Conservation (phyloP, 2,329 filamentous ascomycete species). For the Botrytis tulipae region DNA sequence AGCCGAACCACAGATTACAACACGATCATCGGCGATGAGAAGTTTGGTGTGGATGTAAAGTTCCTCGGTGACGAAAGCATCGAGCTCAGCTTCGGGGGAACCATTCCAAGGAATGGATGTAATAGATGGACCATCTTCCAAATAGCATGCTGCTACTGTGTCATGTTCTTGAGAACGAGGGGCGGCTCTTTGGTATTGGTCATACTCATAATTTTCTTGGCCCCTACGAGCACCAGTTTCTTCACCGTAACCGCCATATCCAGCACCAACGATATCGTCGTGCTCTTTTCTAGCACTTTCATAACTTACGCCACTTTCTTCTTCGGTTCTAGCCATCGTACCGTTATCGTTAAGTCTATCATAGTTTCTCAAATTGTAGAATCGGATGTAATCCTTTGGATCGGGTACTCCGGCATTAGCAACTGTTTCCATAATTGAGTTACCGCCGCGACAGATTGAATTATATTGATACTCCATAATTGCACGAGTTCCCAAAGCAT, state of each 20-base stretch:
- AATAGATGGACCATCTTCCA: conserved; percentile 73
- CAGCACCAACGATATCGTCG: conserved; percentile 55
- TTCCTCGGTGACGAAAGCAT: conserved; percentile 62
- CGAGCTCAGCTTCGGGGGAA: conserved; percentile 53
- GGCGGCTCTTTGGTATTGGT: conserved; percentile 69
- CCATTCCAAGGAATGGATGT: conserved; percentile 56
- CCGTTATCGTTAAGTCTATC: conserved; percentile 74
- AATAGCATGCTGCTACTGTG: conserved; percentile 76
- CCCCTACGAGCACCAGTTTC: conserved; percentile 40
- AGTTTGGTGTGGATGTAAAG: conserved; percentile 66
- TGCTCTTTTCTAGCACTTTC: conserved; percentile 63
- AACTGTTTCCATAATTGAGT: conserved; percentile 74
- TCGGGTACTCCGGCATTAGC: conserved; percentile 62
- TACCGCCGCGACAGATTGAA: conserved; percentile 72
- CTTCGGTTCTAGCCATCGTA: conserved; percentile 59
- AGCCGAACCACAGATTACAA: conserved; percentile 75
- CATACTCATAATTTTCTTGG: conserved; percentile 39
- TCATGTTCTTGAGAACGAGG: conserved; percentile 64
- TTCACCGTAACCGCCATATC: conserved; percentile 43
- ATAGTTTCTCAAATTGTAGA: conserved; percentile 83
- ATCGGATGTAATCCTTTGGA: conserved; percentile 71
- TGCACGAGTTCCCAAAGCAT: conserved; percentile 71
- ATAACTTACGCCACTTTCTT: conserved; percentile 64
- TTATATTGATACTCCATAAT: conserved; percentile 89
- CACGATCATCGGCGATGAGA: conserved; percentile 76